Base-by-base conservation (phyloP, 768 basidiomycete species). In the Guyanaporus albipodus region DNA sequence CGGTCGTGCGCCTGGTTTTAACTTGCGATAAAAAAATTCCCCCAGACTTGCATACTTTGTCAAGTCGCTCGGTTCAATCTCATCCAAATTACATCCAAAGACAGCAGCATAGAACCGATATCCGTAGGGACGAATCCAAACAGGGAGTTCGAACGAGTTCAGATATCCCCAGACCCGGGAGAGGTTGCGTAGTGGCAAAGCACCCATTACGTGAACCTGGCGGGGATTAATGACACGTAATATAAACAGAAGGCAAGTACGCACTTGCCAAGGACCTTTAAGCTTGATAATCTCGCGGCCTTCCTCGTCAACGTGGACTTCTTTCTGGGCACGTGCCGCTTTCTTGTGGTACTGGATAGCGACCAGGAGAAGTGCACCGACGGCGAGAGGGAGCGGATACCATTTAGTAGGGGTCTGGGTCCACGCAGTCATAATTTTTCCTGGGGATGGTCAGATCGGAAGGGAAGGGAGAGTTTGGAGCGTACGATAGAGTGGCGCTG, bases 81-180 rank as follows among this genome's bases (percentile, higher is more conserved):
- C 96, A 49, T 90, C 82, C 49, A 99, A 75, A 73, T 97, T 86
- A 73, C 93, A 96, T 21, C 91, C 91, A 59, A 99, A 99, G n/a
- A 82, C 74, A 57, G 72, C 79, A 15, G 91, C 79, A 62, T 97
- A 99, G 38, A 94, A 59, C 48, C 81, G 79, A 72, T 93, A 82
- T 29, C 94, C 90, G 61, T 82, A 80, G 4, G 93, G 93, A n/a
- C 96, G 78, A 68, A 92, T 78, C 94, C 93, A 99, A 50, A 94
- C 75, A 24, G 96, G 96, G 6, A 99, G 79, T 57, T 92, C 87
- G 52, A 94, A 76, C 2, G 87, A 88, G 71, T 97, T 99, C 51
- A 98, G 59, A 67, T 93, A 94, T 6, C 96, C 96, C 93, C 95
- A 98, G 6, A 98, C 68, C 2, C 94, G 85, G n/a, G 95, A 98